phyloP scores from a whole-genome alignment of 768 basidiomycete species.

The Collybia mongolica region DNA sequence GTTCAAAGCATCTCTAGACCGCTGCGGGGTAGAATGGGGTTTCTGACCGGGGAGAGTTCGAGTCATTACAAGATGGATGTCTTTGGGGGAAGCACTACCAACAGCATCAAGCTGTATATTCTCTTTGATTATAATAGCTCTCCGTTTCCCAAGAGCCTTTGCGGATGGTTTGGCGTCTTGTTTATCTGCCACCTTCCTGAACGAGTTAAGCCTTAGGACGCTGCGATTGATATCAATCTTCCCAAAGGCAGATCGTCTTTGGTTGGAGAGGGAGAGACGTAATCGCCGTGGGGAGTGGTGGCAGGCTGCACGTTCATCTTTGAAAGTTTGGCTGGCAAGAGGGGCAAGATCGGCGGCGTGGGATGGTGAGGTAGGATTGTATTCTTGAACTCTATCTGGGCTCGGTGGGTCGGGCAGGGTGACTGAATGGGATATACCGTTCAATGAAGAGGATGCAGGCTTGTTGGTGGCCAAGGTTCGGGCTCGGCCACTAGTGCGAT shows the following conservation, averaged over 20 bases:
- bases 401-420: neutral
- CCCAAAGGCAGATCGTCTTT: constrained; percentile 10
- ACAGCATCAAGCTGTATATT: neutral
- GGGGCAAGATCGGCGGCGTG: neutral
- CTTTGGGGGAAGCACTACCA: neutral
- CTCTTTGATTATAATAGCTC: constrained; percentile 16
- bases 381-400: neutral
- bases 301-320: constrained; percentile 14
- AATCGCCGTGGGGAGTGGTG: neutral
- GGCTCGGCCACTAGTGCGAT: too few relatives aligned
- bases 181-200: neutral
- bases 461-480: neutral
- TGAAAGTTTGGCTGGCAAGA: constrained; percentile 17
- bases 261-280: neutral
- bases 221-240: constrained; percentile 13
- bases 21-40: too few relatives aligned
- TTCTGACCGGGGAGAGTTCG: too few relatives aligned
- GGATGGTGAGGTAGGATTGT: neutral
- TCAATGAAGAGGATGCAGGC: neutral
- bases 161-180: constrained; percentile 11
- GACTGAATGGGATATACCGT: neutral
- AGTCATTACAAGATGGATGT: too few relatives aligned
- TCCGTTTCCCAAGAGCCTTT: constrained; percentile 19
- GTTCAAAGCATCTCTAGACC: too few relatives aligned
- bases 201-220: neutral